Evolutionary conservation across 2,329 filamentous ascomycete species (phyloP).

Genomic region (Aspergillus costaricaensis): DNA sequence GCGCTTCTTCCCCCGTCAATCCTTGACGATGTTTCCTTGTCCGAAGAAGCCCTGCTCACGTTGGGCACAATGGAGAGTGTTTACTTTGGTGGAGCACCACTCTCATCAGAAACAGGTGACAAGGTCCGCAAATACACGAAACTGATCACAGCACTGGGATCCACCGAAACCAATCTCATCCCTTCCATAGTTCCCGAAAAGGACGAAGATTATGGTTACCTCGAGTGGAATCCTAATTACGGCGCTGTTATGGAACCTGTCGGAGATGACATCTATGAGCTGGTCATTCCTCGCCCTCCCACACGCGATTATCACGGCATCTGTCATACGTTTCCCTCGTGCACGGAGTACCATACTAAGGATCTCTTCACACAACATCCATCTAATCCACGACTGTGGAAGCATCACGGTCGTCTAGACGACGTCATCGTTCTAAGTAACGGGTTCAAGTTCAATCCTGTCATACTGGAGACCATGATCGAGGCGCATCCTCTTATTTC

Average conservation of each 20-base stretch:
- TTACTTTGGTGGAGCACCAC: not conserved
- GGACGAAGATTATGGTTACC: not conserved
- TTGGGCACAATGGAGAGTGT: not conserved
- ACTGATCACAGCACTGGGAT: not conserved
- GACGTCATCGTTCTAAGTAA: constrained; percentile 34
- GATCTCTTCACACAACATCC: constrained; percentile 28
- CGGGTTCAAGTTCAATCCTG: constrained; percentile 48
- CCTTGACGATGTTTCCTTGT: not conserved
- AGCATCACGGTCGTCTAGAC: constrained; percentile 37
- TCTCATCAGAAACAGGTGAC: not conserved
- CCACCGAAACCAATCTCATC: not conserved
- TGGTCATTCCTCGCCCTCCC: constrained; percentile 18
- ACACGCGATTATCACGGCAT: constrained; percentile 10
- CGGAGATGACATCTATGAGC: constrained; percentile 21
- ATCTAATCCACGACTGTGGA: constrained; percentile 21
- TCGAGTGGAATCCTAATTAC: constrained; percentile 27
- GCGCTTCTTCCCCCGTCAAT: not conserved
- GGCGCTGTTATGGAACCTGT: constrained; percentile 19
- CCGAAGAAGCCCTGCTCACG: not conserved
- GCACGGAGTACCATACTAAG: constrained; percentile 21
- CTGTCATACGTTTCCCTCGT: constrained; percentile 25
- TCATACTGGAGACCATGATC: constrained; percentile 10
- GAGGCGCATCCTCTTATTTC: not conserved
- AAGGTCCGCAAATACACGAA: not conserved
- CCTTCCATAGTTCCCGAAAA: not conserved